Percentiles rank a stretch among this genome's conserved stretches.
Evolutionary conservation across 2,329 filamentous ascomycete species (phyloP).

Genomic region (Mycocentrospora acerina): DNA sequence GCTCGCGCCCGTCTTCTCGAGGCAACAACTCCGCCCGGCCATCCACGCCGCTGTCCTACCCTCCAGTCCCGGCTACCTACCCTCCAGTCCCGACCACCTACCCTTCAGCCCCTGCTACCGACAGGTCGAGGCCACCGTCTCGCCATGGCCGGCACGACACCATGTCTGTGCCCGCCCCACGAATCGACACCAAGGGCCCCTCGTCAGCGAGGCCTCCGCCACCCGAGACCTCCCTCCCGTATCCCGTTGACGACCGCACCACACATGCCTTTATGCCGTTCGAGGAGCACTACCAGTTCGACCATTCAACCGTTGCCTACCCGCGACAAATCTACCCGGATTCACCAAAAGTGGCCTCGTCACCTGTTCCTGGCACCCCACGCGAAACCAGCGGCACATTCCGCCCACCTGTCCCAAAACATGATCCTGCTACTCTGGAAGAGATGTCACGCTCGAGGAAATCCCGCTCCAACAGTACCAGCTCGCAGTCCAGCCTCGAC

Average conservation of each 20-base stretch:
- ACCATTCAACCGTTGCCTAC: conserved; percentile 26
- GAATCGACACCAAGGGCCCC: conserved; percentile 37
- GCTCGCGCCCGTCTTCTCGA: conserved; percentile 32
- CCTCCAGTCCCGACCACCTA: too few species aligned
- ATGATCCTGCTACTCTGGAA: conserved; percentile 13
- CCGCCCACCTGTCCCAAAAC: conserved; percentile 11
- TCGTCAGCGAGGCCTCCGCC: conserved; percentile 31
- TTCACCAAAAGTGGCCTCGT: conserved; percentile 21
- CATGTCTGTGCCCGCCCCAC: conserved; percentile 29
- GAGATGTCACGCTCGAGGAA: conserved; percentile 23
- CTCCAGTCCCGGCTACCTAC: conserved; percentile 23
- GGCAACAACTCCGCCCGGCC: conserved; percentile 25
- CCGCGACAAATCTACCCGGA: conserved; percentile 27
- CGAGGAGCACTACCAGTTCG: conserved; percentile 45
- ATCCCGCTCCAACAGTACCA: conserved; percentile 27
- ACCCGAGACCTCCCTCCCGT: conserved; percentile 40
- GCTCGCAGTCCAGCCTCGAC: conserved; percentile 28
- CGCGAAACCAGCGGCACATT: conserved; percentile 12
- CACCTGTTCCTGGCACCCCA: conserved; percentile 22
- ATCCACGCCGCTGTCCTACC: conserved; percentile 31
- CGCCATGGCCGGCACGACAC: conserved; percentile 32
- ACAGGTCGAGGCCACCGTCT: conserved; percentile 30
- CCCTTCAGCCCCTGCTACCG: conserved; percentile 22
- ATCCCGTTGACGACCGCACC: conserved; percentile 47
- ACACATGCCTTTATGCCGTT: conserved; percentile 45